phyloP scores from a whole-genome alignment of 805 yeast genomes.

The Metschnikowia cubensis region DNA sequence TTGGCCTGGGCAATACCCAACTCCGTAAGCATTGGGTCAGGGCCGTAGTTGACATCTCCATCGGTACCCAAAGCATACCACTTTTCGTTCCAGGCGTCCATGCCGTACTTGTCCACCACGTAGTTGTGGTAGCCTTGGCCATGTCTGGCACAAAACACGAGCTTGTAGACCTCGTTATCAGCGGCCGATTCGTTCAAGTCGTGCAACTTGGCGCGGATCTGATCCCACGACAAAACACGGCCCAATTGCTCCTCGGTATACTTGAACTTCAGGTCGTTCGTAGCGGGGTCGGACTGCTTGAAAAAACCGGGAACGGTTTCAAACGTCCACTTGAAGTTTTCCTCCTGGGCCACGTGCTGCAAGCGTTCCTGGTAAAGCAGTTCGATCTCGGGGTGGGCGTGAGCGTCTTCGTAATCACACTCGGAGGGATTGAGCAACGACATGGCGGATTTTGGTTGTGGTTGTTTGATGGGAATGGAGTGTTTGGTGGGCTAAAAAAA shows the following conservation, averaged over 20 bases:
- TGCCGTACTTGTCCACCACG: conserved; percentile 52
- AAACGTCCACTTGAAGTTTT: conserved; percentile 35
- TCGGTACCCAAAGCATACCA: conserved; percentile 53
- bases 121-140: conserved; percentile 69
- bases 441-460: conserved; percentile 5
- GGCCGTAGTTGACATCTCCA: conserved; percentile 53
- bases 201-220: conserved; percentile 28
- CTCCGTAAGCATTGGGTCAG: conserved; percentile 57
- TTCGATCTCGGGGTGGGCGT: conserved; percentile 13
- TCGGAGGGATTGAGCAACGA: conserved; percentile 24
- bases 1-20: conserved; percentile 55
- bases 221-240: conserved; percentile 38
- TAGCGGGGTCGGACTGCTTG: conserved; percentile 39
- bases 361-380: conserved; percentile 8
- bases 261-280: conserved; percentile 47
- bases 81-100: conserved; percentile 52
- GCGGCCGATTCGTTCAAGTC: conserved; percentile 33
- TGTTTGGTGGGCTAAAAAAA: neutral
- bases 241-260: conserved; percentile 45
- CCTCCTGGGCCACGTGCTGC: conserved; percentile 4
- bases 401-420: conserved; percentile 26
- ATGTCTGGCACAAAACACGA: conserved; percentile 57
- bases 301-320: conserved; percentile 49
- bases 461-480: neutral
- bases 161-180: conserved; percentile 41